Evolutionary conservation across 2,329 filamentous ascomycete species (phyloP), one percentile per base, ranked within the genome.

Genomic region (Colletotrichum eleusines): DNA sequence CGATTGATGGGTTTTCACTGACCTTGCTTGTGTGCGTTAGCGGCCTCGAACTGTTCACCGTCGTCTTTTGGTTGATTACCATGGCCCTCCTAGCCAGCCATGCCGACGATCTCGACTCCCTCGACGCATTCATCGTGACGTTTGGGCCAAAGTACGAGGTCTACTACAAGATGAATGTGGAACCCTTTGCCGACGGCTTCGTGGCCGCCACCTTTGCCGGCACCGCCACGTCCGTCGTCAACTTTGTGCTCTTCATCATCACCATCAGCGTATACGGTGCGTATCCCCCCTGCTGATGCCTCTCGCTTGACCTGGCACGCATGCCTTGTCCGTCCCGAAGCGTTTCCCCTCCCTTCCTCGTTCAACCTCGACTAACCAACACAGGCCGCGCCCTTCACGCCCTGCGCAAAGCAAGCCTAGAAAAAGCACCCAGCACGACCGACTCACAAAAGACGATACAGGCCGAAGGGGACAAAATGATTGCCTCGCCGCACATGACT

Each of bases 11-110:
- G 3, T 31, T 12, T 4, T 18, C 6, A 31, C 66, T 69, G 20
- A 72, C 51, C 46, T 2, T 28, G 18, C 16, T 4, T 38, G 20
- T 28, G 14, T 3, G n/a, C n/a, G n/a, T n/a, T n/a, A 74, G 73
- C 3, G 73, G 69, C 12, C 68, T 74, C 11, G 73, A 74, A 18
- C 38, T 73, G 18, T 64, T 74, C 35, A 72, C 68, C 11, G 61
- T 74, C 6, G 69, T 73, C 4, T 73, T 74, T 35, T 74, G 73
- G 73, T 40, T 74, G 26, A 72, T 74, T 40, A 66, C 72, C 16
- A 72, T 68, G 53, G 69, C 72, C 9, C 72, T 74, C 4, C 33
- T 74, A 9, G 73, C 68, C 28, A 72, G 72, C 50, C 73, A 74
- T 18, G 62, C 71, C n/a, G 71, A 72, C n/a, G 73, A 74, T 16